Base-by-base conservation (phyloP, 225 moss, liverwort and hornwort species). In the Marchantia paleacea region DNA sequence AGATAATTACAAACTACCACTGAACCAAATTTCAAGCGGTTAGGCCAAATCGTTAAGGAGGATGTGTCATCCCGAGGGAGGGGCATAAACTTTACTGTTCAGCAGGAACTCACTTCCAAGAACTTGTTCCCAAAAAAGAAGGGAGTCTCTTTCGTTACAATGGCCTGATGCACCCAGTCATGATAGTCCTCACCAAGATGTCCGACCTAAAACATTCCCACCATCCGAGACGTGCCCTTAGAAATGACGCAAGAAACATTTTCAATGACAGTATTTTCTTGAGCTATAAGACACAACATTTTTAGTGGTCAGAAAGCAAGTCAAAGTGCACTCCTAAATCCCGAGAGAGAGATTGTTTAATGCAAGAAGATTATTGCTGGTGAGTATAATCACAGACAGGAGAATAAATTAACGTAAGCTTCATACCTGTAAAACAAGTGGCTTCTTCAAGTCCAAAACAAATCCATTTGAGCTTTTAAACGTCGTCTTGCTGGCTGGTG, bases 81-180 rank as follows among this genome's bases (percentile, higher is more conserved):
- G n/a, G 14, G 29, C 69, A 69, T 48, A 8, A 50, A 12, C 71
- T 49, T 71, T 10, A 52, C 3, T n/a, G 22, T 50, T n/a, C 24
- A 11, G 11, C 22, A 16, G 28, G 55, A 29, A 68, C 68, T 76
- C 77, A 94, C 97, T 91, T 97, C 97, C 4, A 92, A 88, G 76
- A 89, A 9, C 50, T 92, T 89, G 71, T 87, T 95, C 75, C 90
- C 88, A 28, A 97, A 97, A 81, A 97, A 97, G 49, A 85, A 89
- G 73, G 93, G 93, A 24, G 91, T 87, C 7, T 92, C 89, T 65
- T 93, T 97, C 39, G 88, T 85, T 71, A 92, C 73, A 55, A 97
- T 77, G 12, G 97, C 93, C 49, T 92, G 89, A 78, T 97, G 97
- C 53, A 93, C 95, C 97, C 97, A 97, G 7, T 83, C 80, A 26